Base-by-base conservation (phyloP, 2,329 filamentous ascomycete genomes). In the Diaporthe ilicicola region DNA sequence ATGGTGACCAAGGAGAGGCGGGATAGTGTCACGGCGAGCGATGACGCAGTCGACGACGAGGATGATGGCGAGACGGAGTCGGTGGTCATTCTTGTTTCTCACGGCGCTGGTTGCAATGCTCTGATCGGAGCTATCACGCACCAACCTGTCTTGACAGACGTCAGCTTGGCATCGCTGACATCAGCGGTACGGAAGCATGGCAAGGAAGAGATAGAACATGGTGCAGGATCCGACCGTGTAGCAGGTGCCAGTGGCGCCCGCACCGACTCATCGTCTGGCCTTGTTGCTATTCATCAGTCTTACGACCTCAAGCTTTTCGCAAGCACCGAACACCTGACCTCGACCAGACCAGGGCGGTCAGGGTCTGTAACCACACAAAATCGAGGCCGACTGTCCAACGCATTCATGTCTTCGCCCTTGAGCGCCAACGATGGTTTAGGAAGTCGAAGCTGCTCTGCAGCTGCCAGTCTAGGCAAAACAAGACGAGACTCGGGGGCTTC, bases 101-200 rank as follows among this genome's bases (percentile, higher is more conserved):
- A 99, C 78, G 95, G 95, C 29, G 96, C 96, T 17, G 96, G 96
- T 48, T 97, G 95, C 82, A 99, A 99, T 82, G 96, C 96, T 2
- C 83, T 99, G 54, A 95, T 99, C 73, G 94, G 95, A 15, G 94
- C 94, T 32, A 89, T 99, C 74, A 97, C 95, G 0, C 93, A 95
- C 72, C 93, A 97, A 77, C 95, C 96, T 0, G 94, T 97, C 0
- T 86, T 99, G 17, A 90, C 97, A 77, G 95, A 98, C 78, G 92
- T 98, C 19, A 92, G 92, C 34, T 93, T 97, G 82, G 93, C 95
- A 0, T 97, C 95, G 4, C 86, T 99, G 61, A 98, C 95, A 1
- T 93, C 98, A 91, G 95, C 95, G 5, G 87, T 91, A 19, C 87
- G 91, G 62, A 91, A 90, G 71, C 81, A 83, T 0, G 81, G 79